Base-by-base conservation (phyloP, 1,284 basidiomycete genomes). In the Tilletiopsis washingtonensis region DNA sequence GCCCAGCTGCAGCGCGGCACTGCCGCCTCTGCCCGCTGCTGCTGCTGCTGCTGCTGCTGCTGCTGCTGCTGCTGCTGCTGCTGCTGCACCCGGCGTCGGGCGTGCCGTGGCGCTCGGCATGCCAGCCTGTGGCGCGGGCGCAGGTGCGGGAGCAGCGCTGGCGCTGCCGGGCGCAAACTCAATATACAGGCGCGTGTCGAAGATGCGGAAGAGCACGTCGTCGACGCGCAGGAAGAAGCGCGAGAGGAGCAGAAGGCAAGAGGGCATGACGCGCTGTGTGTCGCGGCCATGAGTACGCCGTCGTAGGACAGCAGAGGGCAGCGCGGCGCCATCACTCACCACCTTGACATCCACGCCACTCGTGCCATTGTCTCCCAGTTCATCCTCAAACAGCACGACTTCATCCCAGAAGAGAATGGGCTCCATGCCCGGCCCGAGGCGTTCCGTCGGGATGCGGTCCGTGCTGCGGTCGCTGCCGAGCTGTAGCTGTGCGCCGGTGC, bases 151-250 rank as follows among this genome's bases (percentile, higher is more conserved):
- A 4, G 26, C 17, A 14, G 3, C 17, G 3, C 4, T 43, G 36
- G n/a, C 43, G 21, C 34, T 37, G 38, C 3, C 11, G 26, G 27
- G 45, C 34, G n/a, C 72, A 60, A 97, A 91, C 1, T 84, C 83
- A 69, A 91, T 86, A 67, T 88, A 99, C 56, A 96, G 77, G 36
- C 94, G 80, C 0, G 91, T 91, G 65, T 99, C 94, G 63, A 82
- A 84, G 34, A 84, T 81, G 37, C 94, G 81, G 76, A 98, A 98
- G 37, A 97, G 80, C 38, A 99, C 94, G 50, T 86, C 82, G 74
- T 99, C 94, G 42, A 99, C 91, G 19, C 94, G 82, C 4, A 99
- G 78, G n/a, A 88, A 90, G 74, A 96, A 89, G 5, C 94, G 81
- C 1, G 84, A 81, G 7, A 99, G 81, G 56, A 97, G 82, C 74